These are phyloP conservation scores for Lachancea mirantina DNA, from an alignment of 805 yeast species.

Conservation along the genomic window DNA sequence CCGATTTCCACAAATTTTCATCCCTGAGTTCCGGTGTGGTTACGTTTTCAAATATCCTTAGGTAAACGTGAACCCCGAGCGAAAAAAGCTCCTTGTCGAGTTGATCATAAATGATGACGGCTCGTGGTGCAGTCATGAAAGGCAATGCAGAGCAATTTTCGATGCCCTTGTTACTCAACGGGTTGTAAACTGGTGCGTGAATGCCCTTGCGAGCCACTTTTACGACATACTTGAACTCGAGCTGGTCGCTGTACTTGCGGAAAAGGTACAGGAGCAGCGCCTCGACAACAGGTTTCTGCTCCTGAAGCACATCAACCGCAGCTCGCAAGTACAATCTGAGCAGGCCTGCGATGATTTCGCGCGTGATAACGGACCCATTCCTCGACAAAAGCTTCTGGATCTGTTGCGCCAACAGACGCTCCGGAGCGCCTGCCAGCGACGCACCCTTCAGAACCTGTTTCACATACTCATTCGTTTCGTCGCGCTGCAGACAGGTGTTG, in stretches of 20 bases:
- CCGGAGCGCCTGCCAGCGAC: too few species aligned
- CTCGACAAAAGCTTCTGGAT: too few species aligned
- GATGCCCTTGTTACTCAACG: slow-evolving; percentile 14
- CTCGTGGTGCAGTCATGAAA: slow-evolving; percentile 17
- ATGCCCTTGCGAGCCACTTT: slow-evolving; percentile 4
- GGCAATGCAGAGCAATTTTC: slow-evolving; percentile 3
- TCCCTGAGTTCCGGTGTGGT: not conserved
- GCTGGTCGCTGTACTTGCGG: slow-evolving; percentile 12
- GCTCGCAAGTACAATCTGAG: slow-evolving; percentile 12
- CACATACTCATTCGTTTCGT: too few species aligned
- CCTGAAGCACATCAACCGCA: slow-evolving; percentile 1
- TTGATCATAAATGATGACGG: slow-evolving; percentile 17
- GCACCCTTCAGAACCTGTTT: too few species aligned
- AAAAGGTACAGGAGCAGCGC: slow-evolving; percentile 12
- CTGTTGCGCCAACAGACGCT: too few species aligned
- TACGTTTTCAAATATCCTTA: slow-evolving; percentile 1
- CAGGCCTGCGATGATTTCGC: slow-evolving; percentile 13
- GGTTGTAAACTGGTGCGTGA: slow-evolving; percentile 11
- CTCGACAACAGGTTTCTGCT: slow-evolving; percentile 8
- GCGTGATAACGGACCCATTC: too few species aligned
- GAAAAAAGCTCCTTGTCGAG: slow-evolving; percentile 16
- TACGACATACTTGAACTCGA: slow-evolving; percentile 19
- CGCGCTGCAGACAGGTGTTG: slow-evolving; percentile 15
- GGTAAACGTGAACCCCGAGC: slow-evolving; percentile 15
- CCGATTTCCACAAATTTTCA: slow-evolving; percentile 12